Percentiles rank a stretch among this genome's conserved stretches.
Conservation (phyloP, 768 basidiomycete species). For the Amanita rubescens region DNA sequence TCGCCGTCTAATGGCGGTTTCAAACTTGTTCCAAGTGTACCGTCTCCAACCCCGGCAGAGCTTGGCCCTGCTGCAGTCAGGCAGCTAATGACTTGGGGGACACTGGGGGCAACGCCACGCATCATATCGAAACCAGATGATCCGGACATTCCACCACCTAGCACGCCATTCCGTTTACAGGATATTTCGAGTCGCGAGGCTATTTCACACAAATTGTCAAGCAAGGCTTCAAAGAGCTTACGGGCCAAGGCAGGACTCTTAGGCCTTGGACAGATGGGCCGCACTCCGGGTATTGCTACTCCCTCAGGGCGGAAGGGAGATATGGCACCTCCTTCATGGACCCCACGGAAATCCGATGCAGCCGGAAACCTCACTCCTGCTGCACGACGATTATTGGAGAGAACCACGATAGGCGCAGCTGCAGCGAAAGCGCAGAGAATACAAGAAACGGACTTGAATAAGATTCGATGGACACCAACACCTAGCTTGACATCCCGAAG, state of each 20-base stretch:
- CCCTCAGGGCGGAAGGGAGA: conserved; percentile 32
- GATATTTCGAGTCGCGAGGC: conserved; percentile 74
- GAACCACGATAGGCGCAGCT: conserved; percentile 59
- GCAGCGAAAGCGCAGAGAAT: conserved; percentile 38
- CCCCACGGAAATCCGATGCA: conserved; percentile 67
- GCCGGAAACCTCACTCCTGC: conserved; percentile 83
- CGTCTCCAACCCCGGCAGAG: conserved; percentile 79
- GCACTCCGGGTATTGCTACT: conserved; percentile 30
- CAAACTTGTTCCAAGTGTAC: conserved; percentile 75
- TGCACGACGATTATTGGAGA: conserved; percentile 65
- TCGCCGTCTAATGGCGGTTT: conserved; percentile 52
- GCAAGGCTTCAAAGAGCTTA: conserved; percentile 73
- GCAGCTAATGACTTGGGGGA: conserved; percentile 97
- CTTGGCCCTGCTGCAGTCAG: conserved; percentile 80
- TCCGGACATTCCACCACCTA: conserved; percentile 37
- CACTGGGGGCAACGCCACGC: conserved; percentile 85
- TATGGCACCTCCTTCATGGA: conserved; percentile 81
- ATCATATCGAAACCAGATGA: conserved; percentile 64
- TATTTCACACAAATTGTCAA: conserved; percentile 76
- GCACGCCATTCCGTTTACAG: conserved; percentile 72
- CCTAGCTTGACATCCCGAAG: conserved; percentile 36
- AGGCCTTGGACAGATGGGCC: conserved; percentile 26
- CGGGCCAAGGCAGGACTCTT: conserved; percentile 67
- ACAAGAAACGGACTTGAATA: conserved; percentile 56
- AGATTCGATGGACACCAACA: conserved; percentile 76